phyloP scores from a whole-genome alignment of 345 rosid species.

The Citrus maxima region DNA sequence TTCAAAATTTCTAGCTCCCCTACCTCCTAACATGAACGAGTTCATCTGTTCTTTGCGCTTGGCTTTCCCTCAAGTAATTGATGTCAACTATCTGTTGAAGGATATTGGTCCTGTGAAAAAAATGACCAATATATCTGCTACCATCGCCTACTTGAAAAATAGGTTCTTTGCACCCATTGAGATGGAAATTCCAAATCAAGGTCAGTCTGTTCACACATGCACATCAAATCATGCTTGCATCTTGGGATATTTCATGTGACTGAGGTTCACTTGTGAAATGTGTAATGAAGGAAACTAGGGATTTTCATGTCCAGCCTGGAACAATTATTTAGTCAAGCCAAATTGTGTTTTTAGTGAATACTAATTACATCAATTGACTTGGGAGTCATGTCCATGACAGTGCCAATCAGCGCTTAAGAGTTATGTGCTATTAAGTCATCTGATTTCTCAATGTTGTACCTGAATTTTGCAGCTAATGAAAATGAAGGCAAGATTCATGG shows the following conservation, averaged over 20 bases:
- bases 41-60: slow-evolving; percentile 43
- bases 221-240: neutral
- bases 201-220: slow-evolving; percentile 33
- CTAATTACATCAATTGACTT: neutral
- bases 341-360: neutral
- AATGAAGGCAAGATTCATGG: slow-evolving; percentile 54
- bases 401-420: neutral
- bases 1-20: slow-evolving; percentile 70
- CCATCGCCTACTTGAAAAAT: slow-evolving; percentile 52
- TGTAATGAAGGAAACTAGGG: neutral
- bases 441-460: slow-evolving; percentile 3
- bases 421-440: neutral
- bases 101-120: slow-evolving; percentile 48
- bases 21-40: slow-evolving; percentile 67
- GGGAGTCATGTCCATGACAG: neutral
- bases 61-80: slow-evolving; percentile 64
- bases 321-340: neutral
- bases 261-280: neutral
- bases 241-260: neutral
- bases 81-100: slow-evolving; percentile 69
- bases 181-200: slow-evolving; percentile 61
- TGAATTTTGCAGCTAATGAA: slow-evolving; percentile 32
- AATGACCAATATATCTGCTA: slow-evolving; percentile 43
- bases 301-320: neutral
- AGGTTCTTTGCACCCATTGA: slow-evolving; percentile 56